Conservation (phyloP, 805 yeast genomes). For the Zygosaccharomyces rouxii region DNA sequence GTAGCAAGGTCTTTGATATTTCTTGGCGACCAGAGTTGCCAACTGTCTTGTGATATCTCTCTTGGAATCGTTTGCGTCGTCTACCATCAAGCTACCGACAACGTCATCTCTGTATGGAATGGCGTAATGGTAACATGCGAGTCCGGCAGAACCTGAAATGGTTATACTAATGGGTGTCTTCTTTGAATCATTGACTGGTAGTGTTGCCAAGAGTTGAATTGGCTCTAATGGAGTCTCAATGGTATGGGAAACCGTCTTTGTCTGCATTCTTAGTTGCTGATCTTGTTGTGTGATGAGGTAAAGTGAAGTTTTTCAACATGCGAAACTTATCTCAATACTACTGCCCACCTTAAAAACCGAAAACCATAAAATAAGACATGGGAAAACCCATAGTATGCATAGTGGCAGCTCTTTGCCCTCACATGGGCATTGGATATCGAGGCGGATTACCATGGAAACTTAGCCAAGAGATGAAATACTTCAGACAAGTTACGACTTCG, state of each 20-base stretch:
- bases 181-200: slow-evolving; percentile 18
- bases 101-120: slow-evolving; percentile 23
- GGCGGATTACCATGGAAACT: slow-evolving; percentile 88
- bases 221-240: slow-evolving; percentile 13
- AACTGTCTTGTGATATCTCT: slow-evolving; percentile 30
- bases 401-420: slow-evolving; percentile 82
- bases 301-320: not conserved
- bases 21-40: slow-evolving; percentile 25
- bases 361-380: slow-evolving; percentile 1
- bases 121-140: slow-evolving; percentile 28
- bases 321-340: not conserved
- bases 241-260: slow-evolving; percentile 15
- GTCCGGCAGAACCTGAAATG: slow-evolving; percentile 12
- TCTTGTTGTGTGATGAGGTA: not conserved
- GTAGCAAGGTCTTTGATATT: slow-evolving; percentile 27
- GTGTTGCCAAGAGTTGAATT: slow-evolving; percentile 21
- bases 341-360: not conserved
- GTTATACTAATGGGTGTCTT: slow-evolving; percentile 24
- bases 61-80: slow-evolving; percentile 26
- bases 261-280: slow-evolving; percentile 2
- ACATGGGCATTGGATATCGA: slow-evolving; percentile 75
- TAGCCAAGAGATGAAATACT: slow-evolving; percentile 78
- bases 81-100: slow-evolving; percentile 26
- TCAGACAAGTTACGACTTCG: slow-evolving; percentile 63
- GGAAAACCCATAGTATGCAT: slow-evolving; percentile 50